Percentiles rank a stretch among this genome's conserved stretches.
These are phyloP conservation scores for Mediolabrus comicus DNA, from an alignment of 108 stramenopile species.

Conservation along the genomic window DNA sequence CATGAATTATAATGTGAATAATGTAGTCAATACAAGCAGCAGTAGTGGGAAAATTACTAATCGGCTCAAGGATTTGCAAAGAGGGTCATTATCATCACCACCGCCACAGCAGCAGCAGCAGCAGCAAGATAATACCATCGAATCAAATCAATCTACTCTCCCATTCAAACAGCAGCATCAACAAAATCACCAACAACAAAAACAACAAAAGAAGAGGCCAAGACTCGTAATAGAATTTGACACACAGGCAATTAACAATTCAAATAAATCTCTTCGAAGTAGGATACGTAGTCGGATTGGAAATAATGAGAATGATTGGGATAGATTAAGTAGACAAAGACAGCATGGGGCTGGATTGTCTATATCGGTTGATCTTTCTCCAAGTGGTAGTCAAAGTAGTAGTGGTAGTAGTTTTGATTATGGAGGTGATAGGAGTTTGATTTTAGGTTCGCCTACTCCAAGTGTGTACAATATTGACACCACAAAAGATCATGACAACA, in stretches of 20 bases:
- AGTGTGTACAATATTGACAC: neutral
- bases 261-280: neutral
- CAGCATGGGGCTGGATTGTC: conserved; percentile 1
- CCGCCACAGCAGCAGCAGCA: too few relatives aligned
- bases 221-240: conserved; percentile 25
- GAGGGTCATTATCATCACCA: neutral
- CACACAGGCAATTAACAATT: conserved; percentile 1
- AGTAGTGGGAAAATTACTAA: neutral
- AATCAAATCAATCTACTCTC: neutral
- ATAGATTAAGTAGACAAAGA: neutral
- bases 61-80: neutral
- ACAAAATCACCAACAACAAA: neutral
- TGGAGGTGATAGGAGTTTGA: neutral
- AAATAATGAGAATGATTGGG: conserved; percentile 4
- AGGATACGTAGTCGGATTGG: conserved; percentile 7
- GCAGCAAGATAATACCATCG: neutral
- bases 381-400: neutral
- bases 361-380: conserved; percentile 11
- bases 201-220: too few relatives aligned
- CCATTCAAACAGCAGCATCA: neutral
- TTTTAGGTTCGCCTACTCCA: conserved; percentile 12
- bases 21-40: neutral
- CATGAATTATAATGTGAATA: neutral
- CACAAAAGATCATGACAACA: neutral
- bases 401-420: neutral